Conservation (phyloP, 2,329 filamentous ascomycete genomes). For the Claviceps sp. region DNA sequence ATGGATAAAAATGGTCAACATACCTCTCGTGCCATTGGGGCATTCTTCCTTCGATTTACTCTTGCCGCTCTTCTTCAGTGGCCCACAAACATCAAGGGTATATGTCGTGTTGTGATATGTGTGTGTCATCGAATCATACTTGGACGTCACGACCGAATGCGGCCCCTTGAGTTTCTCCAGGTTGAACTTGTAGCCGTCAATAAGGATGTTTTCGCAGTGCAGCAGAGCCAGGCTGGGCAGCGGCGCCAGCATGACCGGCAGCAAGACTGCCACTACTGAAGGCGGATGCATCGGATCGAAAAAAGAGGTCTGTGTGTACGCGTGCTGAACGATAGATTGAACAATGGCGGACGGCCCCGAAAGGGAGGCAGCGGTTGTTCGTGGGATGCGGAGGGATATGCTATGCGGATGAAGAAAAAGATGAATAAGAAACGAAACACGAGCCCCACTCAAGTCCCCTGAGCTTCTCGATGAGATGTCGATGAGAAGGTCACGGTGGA, state of each 20-base stretch:
- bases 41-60: slow-evolving; percentile 46
- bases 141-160: slow-evolving; percentile 51
- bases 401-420: background rate
- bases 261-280: slow-evolving; percentile 21
- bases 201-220: slow-evolving; percentile 47
- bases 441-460: background rate
- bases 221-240: slow-evolving; percentile 34
- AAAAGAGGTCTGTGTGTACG: background rate
- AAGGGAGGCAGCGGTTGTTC: background rate
- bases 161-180: slow-evolving; percentile 51
- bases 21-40: slow-evolving; percentile 55
- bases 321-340: background rate
- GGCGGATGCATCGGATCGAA: slow-evolving; percentile 25
- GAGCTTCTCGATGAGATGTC: background rate
- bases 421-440: background rate
- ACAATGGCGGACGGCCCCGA: background rate
- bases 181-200: slow-evolving; percentile 49
- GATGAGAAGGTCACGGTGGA: slow-evolving; percentile 18
- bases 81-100: slow-evolving; percentile 63
- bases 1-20: slow-evolving; percentile 7
- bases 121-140: slow-evolving; percentile 36
- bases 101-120: slow-evolving; percentile 58
- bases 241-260: slow-evolving; percentile 24
- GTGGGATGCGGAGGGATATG: no score
- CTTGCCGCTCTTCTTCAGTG: slow-evolving; percentile 48